Percentiles rank a stretch among this genome's conserved stretches.
phyloP scores from a whole-genome alignment of 2,329 filamentous ascomycete genomes.

The Blastomyces emzantsi region DNA sequence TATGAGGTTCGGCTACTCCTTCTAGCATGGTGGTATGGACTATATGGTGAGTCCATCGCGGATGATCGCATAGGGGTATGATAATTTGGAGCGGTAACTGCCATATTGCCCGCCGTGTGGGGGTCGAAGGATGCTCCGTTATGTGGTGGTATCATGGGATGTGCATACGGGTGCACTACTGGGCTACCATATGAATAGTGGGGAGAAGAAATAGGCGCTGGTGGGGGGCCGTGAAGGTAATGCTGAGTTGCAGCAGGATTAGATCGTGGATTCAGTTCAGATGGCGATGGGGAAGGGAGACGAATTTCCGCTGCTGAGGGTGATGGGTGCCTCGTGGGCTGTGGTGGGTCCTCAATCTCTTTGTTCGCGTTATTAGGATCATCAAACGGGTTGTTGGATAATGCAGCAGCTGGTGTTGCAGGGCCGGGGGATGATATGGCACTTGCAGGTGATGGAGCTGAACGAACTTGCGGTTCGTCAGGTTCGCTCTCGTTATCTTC shows the following conservation, averaged over 20 bases:
- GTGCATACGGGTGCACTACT: slow-evolving; percentile 30
- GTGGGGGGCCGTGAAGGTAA: slow-evolving; percentile 13
- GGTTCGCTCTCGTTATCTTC: slow-evolving; percentile 7
- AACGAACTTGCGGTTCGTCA: slow-evolving; percentile 4
- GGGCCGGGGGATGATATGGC: slow-evolving; percentile 7
- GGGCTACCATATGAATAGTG: slow-evolving; percentile 24
- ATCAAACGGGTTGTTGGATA: slow-evolving; percentile 10
- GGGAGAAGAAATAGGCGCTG: slow-evolving; percentile 18
- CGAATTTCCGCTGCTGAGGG: slow-evolving; percentile 9
- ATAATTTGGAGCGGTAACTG: slow-evolving; percentile 11
- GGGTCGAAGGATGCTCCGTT: slow-evolving; percentile 22
- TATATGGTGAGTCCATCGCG: slow-evolving; percentile 30
- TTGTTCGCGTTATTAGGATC: slow-evolving; percentile 11
- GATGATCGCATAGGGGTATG: slow-evolving; percentile 29
- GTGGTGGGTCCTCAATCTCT: slow-evolving; percentile 10
- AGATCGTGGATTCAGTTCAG: slow-evolving; percentile 14
- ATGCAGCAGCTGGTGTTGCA: slow-evolving; percentile 7
- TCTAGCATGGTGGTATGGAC: slow-evolving; percentile 20
- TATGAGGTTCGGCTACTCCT: slow-evolving; percentile 18
- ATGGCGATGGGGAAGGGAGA: slow-evolving; percentile 12
- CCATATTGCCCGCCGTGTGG: slow-evolving; percentile 20
- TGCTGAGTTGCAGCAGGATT: slow-evolving; percentile 17
- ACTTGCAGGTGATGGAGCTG: slow-evolving; percentile 2
- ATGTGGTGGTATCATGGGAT: slow-evolving; percentile 27
- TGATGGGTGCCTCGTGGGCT: slow-evolving; percentile 9